Conservation (phyloP, 75 land plant species). For the Isoetes taiwanensis region DNA sequence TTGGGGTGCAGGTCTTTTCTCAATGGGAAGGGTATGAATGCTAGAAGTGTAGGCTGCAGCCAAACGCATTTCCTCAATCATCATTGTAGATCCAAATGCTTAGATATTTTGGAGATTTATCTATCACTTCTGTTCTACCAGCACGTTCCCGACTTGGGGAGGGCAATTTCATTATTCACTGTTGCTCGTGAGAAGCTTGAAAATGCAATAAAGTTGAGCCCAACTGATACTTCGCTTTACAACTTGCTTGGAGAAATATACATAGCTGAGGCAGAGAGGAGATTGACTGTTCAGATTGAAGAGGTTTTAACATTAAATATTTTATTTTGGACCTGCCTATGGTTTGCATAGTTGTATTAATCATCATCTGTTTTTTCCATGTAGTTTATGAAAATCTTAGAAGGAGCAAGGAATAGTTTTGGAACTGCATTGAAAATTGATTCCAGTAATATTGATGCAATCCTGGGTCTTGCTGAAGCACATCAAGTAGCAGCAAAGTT, state of each 20-base stretch:
- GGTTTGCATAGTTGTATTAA: neutral
- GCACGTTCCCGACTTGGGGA: constrained; percentile 19
- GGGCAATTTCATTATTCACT: constrained; percentile 11
- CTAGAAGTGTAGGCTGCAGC: neutral
- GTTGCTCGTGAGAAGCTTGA: constrained; percentile 26
- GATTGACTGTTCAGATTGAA: neutral
- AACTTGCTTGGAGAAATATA: constrained; percentile 28
- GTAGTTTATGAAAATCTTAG: constrained; percentile 15
- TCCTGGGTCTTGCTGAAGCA: constrained; percentile 29
- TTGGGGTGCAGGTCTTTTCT: constrained; percentile 34
- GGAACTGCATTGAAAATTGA: constrained; percentile 27
- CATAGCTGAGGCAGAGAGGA: constrained; percentile 15
- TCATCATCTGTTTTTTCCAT: neutral
- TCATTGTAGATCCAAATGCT: neutral
- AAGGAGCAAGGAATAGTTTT: constrained; percentile 21
- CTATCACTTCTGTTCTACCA: constrained; percentile 3
- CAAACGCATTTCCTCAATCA: constrained; percentile 1
- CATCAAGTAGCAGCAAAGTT: constrained; percentile 18
- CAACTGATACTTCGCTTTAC: constrained; percentile 21
- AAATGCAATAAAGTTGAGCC: constrained; percentile 19
- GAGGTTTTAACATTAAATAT: constrained; percentile 7
- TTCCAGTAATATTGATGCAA: constrained; percentile 19
- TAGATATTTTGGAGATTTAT: neutral
- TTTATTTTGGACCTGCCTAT: neutral
- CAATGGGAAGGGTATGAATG: constrained; percentile 23